Evolutionary conservation across 345 rosid genomes (phyloP), one percentile per base, ranked within the genome.

Genomic region (Leavenworthia alabamica): DNA sequence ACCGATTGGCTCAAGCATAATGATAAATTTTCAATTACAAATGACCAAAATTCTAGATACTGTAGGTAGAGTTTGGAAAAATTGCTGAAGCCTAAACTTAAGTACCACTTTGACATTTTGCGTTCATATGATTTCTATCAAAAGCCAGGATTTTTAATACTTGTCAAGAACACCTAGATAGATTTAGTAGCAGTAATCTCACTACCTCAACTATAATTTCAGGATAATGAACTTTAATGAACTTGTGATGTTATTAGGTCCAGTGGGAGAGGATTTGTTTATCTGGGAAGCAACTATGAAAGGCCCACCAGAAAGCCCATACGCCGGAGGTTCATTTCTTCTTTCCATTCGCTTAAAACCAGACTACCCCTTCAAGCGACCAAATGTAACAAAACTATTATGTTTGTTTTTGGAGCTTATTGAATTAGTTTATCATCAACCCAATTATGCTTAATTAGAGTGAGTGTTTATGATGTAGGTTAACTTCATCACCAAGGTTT

Each of bases 221-320:
- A n/a, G n/a, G n/a, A n/a, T n/a, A n/a, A n/a, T n/a, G n/a, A n/a
- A n/a, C n/a, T n/a, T n/a, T n/a, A n/a, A n/a, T n/a, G n/a, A n/a
- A n/a, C n/a, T n/a, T n/a, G n/a, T n/a, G n/a, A n/a, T 41, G 57
- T 27, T 23, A 43, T 32, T 74, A 85, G 91, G 91, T 29, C 91
- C 91, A 56, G 74, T 81, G 47, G 86, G 75, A 46, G 86, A 85
- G 60, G 88, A 85, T 42, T 79, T 83, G 81, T 85, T 81, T 49
- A 88, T 81, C 41, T 85, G 91, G 91, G 88, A 85, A 83, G 91
- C 88, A 48, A 83, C 88, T 32, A 85, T 85, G 2, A 85, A 83
- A 88, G 88, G 91, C 29, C 91, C 91, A 40, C 3, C 80, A 2
- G 86, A 85, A 48, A 85, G 91, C 60, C 91, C 88, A 29, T 85